Conservation (phyloP, 2,329 filamentous ascomycete species). For the Lasiodiplodia theobromae region DNA sequence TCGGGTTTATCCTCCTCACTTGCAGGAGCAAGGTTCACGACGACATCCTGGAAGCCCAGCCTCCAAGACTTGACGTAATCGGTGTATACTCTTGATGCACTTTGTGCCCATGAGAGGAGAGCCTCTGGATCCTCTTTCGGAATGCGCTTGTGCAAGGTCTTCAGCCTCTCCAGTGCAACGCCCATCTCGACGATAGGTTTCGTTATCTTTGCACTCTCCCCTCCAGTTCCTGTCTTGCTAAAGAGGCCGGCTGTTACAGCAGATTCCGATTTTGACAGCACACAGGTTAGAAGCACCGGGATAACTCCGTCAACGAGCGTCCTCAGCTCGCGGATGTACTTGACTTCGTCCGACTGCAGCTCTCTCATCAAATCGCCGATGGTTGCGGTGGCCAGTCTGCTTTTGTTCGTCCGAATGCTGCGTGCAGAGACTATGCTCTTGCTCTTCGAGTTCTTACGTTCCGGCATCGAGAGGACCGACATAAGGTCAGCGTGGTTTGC, state of each 20-base stretch:
- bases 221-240: conserved; percentile 49
- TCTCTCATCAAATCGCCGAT: conserved; percentile 80
- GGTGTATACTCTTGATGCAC: conserved; percentile 78
- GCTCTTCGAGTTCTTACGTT: conserved; percentile 54
- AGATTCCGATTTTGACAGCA: conserved; percentile 74
- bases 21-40: conserved; percentile 87
- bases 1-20: conserved; percentile 60
- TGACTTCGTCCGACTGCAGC: conserved; percentile 80
- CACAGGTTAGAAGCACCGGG: conserved; percentile 85
- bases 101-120: conserved; percentile 82
- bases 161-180: conserved; percentile 83
- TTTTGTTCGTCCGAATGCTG: conserved; percentile 78
- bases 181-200: conserved; percentile 96
- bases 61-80: conserved; percentile 90
- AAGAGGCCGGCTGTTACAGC: conserved; percentile 73
- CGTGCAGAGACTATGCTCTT: conserved; percentile 74
- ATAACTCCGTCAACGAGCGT: conserved; percentile 95
- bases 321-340: conserved; percentile 89
- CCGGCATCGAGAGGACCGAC: conserved; percentile 81
- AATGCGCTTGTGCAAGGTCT: conserved; percentile 79
- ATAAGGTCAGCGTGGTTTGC: conserved; percentile 95
- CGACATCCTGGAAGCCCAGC: conserved; percentile 90
- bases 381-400: conserved; percentile 70
- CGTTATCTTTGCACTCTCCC: conserved; percentile 65
- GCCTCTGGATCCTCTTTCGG: conserved; percentile 75